Conservation (phyloP, 305 asterid species). For the Nicotiana rustica region DNA sequence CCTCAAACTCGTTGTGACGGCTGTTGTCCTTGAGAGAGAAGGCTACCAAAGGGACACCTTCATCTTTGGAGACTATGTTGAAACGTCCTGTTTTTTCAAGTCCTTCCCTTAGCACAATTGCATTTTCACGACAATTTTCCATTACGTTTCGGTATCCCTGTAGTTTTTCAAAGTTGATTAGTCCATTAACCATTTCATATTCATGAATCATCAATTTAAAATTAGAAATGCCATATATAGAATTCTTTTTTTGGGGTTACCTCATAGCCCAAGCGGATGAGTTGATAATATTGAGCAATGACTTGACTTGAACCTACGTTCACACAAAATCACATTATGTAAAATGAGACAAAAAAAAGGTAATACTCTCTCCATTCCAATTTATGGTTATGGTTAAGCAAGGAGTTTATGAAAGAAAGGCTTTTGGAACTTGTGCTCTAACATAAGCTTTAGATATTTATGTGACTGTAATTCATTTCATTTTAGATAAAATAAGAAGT, state of each 20-base stretch:
- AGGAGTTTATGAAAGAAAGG: not conserved
- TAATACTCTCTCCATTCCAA: not conserved
- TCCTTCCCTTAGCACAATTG: slow-evolving; percentile 48
- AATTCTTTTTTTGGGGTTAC: slow-evolving; percentile 36
- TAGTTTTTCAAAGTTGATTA: not conserved
- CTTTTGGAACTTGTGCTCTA: too few species aligned
- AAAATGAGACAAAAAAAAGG: too few species aligned
- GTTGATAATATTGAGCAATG: slow-evolving; percentile 69
- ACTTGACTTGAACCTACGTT: slow-evolving; percentile 63
- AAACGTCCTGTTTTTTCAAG: slow-evolving; percentile 52
- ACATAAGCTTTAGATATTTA: too few species aligned
- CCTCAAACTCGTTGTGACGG: slow-evolving; percentile 57
- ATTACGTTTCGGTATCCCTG: slow-evolving; percentile 60
- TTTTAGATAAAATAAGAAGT: too few species aligned
- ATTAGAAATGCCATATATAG: not conserved
- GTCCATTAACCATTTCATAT: not conserved
- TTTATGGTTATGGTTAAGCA: not conserved
- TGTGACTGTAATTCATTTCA: too few species aligned
- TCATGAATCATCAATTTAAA: not conserved
- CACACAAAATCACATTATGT: not conserved
- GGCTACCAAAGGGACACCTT: slow-evolving; percentile 62
- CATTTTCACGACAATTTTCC: slow-evolving; percentile 64
- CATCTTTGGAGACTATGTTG: slow-evolving; percentile 59
- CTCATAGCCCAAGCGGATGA: slow-evolving; percentile 66
- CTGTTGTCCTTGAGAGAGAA: slow-evolving; percentile 58